A percentile compares a stretch with the other conserved stretches of the same genome.
Evolutionary conservation across 2,329 filamentous ascomycete species (phyloP).

Genomic region (Coleophoma crateriformis): DNA sequence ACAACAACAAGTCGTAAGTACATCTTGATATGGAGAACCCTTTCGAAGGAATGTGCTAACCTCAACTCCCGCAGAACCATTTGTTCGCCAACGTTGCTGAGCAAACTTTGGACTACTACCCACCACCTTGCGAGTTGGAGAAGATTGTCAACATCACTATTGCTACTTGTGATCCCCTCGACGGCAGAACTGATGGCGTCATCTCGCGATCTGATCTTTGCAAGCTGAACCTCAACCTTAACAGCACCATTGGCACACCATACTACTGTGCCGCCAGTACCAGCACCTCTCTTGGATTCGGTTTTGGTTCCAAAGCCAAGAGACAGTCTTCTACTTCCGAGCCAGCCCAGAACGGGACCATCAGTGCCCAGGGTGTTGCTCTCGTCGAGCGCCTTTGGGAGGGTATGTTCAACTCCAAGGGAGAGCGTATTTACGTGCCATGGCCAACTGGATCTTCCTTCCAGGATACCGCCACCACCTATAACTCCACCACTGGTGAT

Average conservation of each 20-base stretch:
- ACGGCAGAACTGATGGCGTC: slow-evolving; percentile 48
- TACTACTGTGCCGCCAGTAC: slow-evolving; percentile 33
- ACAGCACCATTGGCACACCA: slow-evolving; percentile 34
- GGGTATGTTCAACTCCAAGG: slow-evolving; percentile 28
- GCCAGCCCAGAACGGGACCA: slow-evolving; percentile 16
- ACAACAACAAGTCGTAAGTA: slow-evolving; percentile 20
- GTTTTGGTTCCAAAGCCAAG: background rate
- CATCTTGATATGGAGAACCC: background rate
- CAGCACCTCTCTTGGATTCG: slow-evolving; percentile 2
- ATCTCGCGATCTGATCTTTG: slow-evolving; percentile 41
- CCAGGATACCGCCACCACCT: slow-evolving; percentile 24
- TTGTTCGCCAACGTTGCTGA: slow-evolving; percentile 30
- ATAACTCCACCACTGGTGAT: slow-evolving; percentile 24
- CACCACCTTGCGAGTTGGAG: slow-evolving; percentile 35
- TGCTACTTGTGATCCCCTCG: slow-evolving; percentile 44
- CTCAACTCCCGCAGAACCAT: slow-evolving; percentile 15
- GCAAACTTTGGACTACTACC: slow-evolving; percentile 32
- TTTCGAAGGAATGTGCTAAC: background rate
- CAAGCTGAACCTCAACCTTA: slow-evolving; percentile 38
- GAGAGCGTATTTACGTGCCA: slow-evolving; percentile 29
- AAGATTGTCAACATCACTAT: slow-evolving; percentile 49
- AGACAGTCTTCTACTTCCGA: background rate
- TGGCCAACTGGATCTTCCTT: slow-evolving; percentile 26
- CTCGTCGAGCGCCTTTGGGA: slow-evolving; percentile 29
- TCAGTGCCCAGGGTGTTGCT: slow-evolving; percentile 22